Base-by-base conservation (phyloP, 306 rosid genomes). In the Quercus ilex region DNA sequence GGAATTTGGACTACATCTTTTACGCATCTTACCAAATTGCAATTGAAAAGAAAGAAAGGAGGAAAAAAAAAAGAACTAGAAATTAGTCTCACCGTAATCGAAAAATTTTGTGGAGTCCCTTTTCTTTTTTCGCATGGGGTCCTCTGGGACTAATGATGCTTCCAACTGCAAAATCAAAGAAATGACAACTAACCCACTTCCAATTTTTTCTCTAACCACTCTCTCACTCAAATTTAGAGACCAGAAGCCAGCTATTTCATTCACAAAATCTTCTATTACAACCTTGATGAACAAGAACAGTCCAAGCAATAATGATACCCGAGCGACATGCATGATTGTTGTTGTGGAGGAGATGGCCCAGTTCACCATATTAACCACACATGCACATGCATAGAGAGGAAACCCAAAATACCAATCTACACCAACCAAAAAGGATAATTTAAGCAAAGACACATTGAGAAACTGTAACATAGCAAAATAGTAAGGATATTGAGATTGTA, bases 391-490 rank as follows among this genome's bases (percentile, higher is more conserved):
- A 79, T 89, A 87, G 18, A 86, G 88, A n/a, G 88, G 92, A 82
- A 89, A 77, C 97, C 95, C 89, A 55, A 90, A 85, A 79, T 90
- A 92, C 93, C 97, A 92, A 82, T 90, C 93, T 90, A 78, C 3
- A 58, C 13, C 71, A 73, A 53, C 35, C 35, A 0, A 68, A 8
- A 17, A 53, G 43, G 28, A 57, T 18, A 41, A 65, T 19, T 69
- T 0, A 15, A 38, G 20, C 5, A 64, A 25, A 52, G 15, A 74
- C 43, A 53, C 46, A 38, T 43, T 17, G 25, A 53, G 57, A 78
- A 65, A 23, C 35, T 62, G 71, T 31, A 5, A 19, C 55, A 35
- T 5, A n/a, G 6, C 0, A 26, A 12, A 20, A 33, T 6, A 46
- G 59, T 38, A 4, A 28, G 31, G 75, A 43, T 19, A 38, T 5